Evolutionary conservation across 225 moss, liverwort and hornwort species (phyloP).

Genomic region (Neckera pumila): DNA sequence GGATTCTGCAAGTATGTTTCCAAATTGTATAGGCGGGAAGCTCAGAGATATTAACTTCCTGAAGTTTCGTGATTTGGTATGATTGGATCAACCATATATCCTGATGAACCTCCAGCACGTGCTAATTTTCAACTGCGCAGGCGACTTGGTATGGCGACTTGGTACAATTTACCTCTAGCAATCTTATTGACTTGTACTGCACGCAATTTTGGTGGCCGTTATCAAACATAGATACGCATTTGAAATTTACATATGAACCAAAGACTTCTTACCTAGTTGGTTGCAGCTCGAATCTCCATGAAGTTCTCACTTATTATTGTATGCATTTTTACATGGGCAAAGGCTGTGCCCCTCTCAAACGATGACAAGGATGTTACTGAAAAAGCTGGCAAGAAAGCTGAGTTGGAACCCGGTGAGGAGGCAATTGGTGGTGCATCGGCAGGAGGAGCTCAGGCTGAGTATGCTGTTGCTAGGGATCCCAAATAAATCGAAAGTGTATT

Average conservation of each 20-base stretch:
- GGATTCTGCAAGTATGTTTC: constrained; percentile 78
- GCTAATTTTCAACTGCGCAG: background rate
- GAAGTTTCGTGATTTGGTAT: constrained; percentile 56
- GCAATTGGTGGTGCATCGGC: background rate
- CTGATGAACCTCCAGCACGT: background rate
- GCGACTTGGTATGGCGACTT: background rate
- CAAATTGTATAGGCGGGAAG: constrained; percentile 43
- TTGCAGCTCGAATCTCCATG: background rate
- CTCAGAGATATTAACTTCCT: constrained; percentile 56
- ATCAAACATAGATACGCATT: background rate
- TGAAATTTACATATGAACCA: background rate
- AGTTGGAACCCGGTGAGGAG: background rate
- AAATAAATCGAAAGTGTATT: background rate
- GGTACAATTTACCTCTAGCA: background rate
- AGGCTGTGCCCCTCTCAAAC: background rate
- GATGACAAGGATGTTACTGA: background rate
- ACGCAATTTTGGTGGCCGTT: background rate
- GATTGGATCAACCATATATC: background rate
- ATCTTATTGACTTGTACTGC: background rate
- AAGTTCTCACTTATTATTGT: background rate
- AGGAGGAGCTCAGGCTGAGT: background rate
- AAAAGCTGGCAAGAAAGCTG: background rate
- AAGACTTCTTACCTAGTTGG: background rate
- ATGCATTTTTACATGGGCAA: background rate
- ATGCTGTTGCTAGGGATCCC: background rate